Evolutionary conservation across 495 filamentous ascomycete genomes (phyloP).

Genomic region (Daldinia caldariorum): DNA sequence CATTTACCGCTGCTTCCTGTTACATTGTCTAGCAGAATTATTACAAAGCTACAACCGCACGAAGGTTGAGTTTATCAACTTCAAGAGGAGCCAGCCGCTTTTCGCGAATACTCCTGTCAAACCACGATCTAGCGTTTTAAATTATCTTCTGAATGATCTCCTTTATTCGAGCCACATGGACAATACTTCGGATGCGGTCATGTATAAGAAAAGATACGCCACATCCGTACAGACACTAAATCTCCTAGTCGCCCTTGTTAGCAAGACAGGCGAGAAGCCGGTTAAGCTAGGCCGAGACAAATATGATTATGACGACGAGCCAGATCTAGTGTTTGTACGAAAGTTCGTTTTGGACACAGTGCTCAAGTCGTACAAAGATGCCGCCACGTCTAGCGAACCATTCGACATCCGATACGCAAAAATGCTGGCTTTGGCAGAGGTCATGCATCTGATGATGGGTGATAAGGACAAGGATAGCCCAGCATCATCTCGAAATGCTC

Average conservation of each 20-base stretch:
- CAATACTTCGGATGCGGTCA: constrained; percentile 72
- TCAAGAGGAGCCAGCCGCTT: constrained; percentile 86
- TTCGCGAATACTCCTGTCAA: constrained; percentile 87
- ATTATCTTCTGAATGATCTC: constrained; percentile 89
- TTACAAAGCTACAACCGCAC: constrained; percentile 92
- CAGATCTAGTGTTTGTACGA: constrained; percentile 89
- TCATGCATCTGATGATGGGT: constrained; percentile 91
- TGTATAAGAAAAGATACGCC: constrained; percentile 81
- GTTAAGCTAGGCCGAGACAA: constrained; percentile 56
- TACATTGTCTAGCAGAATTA: constrained; percentile 92
- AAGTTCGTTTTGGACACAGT: constrained; percentile 95
- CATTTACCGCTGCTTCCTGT: constrained; percentile 93
- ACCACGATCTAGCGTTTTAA: constrained; percentile 89
- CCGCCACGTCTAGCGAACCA: constrained; percentile 77
- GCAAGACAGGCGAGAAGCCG: constrained; percentile 83
- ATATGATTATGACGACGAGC: constrained; percentile 79
- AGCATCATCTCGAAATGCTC: constrained; percentile 37
- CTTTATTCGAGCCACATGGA: constrained; percentile 81
- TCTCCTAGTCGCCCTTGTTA: constrained; percentile 85
- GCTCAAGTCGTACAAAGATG: constrained; percentile 90
- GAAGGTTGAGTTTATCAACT: constrained; percentile 99
- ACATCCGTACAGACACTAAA: constrained; percentile 86
- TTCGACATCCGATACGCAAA: constrained; percentile 88
- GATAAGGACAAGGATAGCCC: constrained; percentile 71
- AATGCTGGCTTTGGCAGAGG: constrained; percentile 84